Percentiles rank a stretch among this genome's conserved stretches.
Conservation (phyloP, 768 basidiomycete species). For the Leucocoprinus birnbaumii region DNA sequence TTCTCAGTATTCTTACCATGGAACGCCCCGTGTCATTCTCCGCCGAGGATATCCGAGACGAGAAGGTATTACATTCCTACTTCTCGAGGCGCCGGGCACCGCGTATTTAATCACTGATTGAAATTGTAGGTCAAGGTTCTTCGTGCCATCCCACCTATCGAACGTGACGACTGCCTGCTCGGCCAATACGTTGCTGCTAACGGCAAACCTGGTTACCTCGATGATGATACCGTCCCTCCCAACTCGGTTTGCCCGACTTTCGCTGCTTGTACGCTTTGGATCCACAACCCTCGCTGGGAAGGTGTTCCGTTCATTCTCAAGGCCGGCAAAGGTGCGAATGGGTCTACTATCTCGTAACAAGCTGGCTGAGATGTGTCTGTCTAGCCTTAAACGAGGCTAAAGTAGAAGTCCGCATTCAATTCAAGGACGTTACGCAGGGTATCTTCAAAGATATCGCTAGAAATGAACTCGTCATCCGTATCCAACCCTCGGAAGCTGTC, state of each 20-base stretch:
- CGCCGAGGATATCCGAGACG: slow-evolving; percentile 96
- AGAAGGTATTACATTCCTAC: slow-evolving; percentile 71
- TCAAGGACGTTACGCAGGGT: slow-evolving; percentile 95
- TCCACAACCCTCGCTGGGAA: slow-evolving; percentile 97
- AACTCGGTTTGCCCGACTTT: slow-evolving; percentile 93
- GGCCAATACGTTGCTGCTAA: slow-evolving; percentile 90
- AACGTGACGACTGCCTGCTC: slow-evolving; percentile 75
- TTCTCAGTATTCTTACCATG: slow-evolving; percentile 94
- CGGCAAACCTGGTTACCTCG: slow-evolving; percentile 98
- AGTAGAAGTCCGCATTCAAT: slow-evolving; percentile 96
- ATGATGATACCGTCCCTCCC: slow-evolving; percentile 93
- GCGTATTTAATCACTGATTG: slow-evolving; percentile 8
- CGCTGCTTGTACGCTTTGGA: slow-evolving; percentile 86
- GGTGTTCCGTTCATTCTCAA: slow-evolving; percentile 98
- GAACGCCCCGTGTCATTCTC: slow-evolving; percentile 97
- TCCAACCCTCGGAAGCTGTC: slow-evolving; percentile 94
- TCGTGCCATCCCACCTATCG: slow-evolving; percentile 83
- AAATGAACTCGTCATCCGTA: slow-evolving; percentile 96
- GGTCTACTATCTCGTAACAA: neutral
- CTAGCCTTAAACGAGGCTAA: slow-evolving; percentile 96
- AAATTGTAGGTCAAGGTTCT: slow-evolving; percentile 86
- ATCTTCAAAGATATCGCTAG: slow-evolving; percentile 96
- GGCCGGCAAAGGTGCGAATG: slow-evolving; percentile 83
- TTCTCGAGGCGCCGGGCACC: neutral
- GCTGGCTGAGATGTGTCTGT: slow-evolving; percentile 12